Evolutionary conservation across 163 green algal species (phyloP).

Genomic region (Scenedesmus sp.): DNA sequence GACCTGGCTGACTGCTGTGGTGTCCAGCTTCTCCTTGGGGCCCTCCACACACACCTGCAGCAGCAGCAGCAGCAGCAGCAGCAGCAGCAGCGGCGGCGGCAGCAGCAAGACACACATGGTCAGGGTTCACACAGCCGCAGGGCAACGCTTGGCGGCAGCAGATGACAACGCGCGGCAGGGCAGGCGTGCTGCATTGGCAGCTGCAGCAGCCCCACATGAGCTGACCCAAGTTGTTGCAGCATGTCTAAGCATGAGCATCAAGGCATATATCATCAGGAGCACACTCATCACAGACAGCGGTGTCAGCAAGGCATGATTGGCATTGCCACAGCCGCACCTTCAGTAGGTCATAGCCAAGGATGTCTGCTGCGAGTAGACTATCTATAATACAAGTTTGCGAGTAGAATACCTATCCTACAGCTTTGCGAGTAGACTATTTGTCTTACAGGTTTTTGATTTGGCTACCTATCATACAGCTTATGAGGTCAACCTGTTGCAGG

Average conservation of each 20-base stretch:
- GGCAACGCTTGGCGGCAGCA: not conserved
- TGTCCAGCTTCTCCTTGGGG: constrained; percentile 95
- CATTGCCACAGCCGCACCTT: constrained; percentile 62
- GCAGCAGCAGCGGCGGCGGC: not conserved
- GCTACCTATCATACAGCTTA: too few relatives aligned
- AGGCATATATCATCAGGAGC: too few relatives aligned
- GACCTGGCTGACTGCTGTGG: constrained; percentile 88
- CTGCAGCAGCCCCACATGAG: not conserved
- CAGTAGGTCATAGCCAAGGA: constrained; percentile 98
- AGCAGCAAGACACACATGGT: not conserved
- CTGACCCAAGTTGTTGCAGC: too few relatives aligned
- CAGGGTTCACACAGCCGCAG: not conserved
- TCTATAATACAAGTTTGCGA: too few relatives aligned
- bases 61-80: not conserved
- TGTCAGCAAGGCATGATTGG: too few relatives aligned
- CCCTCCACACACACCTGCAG: constrained; percentile 76
- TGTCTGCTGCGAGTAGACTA: constrained; percentile 70
- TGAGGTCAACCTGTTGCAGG: not conserved
- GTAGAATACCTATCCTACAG: too few relatives aligned
- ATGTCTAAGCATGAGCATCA: too few relatives aligned
- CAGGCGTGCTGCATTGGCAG: not conserved
- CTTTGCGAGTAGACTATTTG: too few relatives aligned
- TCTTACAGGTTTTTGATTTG: too few relatives aligned
- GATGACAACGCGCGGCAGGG: not conserved
- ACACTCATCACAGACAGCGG: too few relatives aligned